These are phyloP conservation scores for Penicillium crustosum DNA, from an alignment of 2,329 filamentous ascomycete species.

Conservation along the genomic window DNA sequence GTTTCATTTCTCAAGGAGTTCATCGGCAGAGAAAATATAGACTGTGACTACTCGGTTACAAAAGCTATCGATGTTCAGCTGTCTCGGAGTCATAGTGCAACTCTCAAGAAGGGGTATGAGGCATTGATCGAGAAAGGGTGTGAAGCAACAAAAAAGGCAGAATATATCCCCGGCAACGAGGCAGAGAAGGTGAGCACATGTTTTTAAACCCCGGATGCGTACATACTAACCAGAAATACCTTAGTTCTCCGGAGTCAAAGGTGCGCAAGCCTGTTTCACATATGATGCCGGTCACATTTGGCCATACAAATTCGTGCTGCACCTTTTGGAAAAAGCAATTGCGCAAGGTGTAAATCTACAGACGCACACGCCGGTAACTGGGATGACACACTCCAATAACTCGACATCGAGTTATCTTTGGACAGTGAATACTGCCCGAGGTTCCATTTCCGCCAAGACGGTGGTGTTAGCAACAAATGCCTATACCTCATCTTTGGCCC, in stretches of 20 bases:
- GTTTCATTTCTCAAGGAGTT: conserved; percentile 42
- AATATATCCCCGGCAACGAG: conserved; percentile 21
- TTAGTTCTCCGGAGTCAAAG: conserved; percentile 41
- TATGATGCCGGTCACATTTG: conserved; percentile 38
- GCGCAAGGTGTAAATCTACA: conserved; percentile 53
- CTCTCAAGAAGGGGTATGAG: conserved; percentile 32
- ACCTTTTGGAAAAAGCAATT: conserved; percentile 64
- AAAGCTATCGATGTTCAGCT: conserved; percentile 42
- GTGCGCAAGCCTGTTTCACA: conserved; percentile 35
- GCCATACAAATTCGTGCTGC: conserved; percentile 79
- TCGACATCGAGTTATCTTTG: conserved; percentile 45
- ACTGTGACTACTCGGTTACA: conserved; percentile 46
- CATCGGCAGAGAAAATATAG: conserved; percentile 43
- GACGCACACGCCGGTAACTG: conserved; percentile 50
- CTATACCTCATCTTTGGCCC: conserved; percentile 75
- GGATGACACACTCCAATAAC: conserved; percentile 27
- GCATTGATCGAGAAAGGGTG: conserved; percentile 28
- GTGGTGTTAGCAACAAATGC: conserved; percentile 81
- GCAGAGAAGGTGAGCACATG: conserved; percentile 26
- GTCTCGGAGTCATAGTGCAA: conserved; percentile 30
- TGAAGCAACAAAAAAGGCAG: conserved; percentile 30
- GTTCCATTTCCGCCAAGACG: conserved; percentile 60
- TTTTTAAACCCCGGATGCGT: too few relatives aligned
- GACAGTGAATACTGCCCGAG: conserved; percentile 66
- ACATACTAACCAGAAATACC: not conserved